Conservation (phyloP, 768 basidiomycete genomes). For the Rhizopogon rudus region DNA sequence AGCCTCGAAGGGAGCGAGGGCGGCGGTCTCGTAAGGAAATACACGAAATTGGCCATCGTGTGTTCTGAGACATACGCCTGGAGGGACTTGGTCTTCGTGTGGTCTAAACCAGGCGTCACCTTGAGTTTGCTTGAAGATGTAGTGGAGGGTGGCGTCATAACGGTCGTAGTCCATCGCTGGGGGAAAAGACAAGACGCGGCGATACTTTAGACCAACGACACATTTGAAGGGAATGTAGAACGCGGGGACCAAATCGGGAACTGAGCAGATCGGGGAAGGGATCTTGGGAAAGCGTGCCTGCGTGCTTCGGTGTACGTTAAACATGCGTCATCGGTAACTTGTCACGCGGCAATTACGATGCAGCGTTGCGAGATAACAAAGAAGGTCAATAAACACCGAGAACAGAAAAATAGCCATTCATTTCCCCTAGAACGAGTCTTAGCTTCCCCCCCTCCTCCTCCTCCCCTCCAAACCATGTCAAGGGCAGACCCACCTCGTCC, state of each 20-base stretch:
- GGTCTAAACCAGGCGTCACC: conserved; percentile 54
- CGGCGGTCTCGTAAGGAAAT: conserved; percentile 50
- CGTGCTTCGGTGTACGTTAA: neutral
- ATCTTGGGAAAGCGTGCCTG: neutral
- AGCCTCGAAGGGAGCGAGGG: conserved; percentile 49
- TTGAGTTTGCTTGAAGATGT: conserved; percentile 28
- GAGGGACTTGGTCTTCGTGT: conserved; percentile 40
- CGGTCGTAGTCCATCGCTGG: conserved; percentile 27
- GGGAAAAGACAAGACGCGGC: neutral
- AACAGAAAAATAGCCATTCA: too few relatives aligned
- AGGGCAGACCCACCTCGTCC: conserved; percentile 27
- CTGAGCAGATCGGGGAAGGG: neutral
- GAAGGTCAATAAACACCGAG: neutral
- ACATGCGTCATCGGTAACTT: neutral
- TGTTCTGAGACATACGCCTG: conserved; percentile 46
- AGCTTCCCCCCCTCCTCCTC: neutral
- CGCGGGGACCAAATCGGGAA: neutral
- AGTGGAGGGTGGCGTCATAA: conserved; percentile 26
- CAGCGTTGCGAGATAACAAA: neutral
- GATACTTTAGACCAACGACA: neutral
- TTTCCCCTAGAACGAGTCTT: too few relatives aligned
- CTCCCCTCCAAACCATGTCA: conserved; percentile 12
- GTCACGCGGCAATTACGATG: neutral
- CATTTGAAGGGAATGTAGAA: conserved; percentile 2
- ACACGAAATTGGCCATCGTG: conserved; percentile 45